A percentile compares a stretch with the other conserved stretches of the same genome.
Evolutionary conservation across 2,329 filamentous ascomycete species (phyloP).

Genomic region (Alternaria burnsii): DNA sequence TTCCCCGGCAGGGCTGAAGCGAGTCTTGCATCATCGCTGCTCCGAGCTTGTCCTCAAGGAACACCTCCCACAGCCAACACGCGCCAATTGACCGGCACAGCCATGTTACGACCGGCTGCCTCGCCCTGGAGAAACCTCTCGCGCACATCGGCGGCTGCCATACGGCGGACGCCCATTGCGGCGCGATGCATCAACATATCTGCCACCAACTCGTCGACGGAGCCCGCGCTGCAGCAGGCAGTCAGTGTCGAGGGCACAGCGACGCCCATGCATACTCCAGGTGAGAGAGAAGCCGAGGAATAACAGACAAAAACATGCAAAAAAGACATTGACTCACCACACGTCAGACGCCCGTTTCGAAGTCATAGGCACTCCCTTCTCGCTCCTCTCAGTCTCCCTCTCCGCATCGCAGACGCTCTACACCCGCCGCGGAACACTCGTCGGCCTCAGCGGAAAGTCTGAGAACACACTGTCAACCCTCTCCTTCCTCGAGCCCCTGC

Average conservation of each 20-base stretch:
- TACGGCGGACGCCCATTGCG: slow-evolving; percentile 25
- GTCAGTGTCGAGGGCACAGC: slow-evolving; percentile 31
- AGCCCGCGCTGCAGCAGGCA: slow-evolving; percentile 50
- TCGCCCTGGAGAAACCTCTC: slow-evolving; percentile 36
- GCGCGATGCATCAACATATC: slow-evolving; percentile 57
- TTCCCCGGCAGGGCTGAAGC: slow-evolving; percentile 14
- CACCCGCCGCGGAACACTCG: slow-evolving; percentile 88
- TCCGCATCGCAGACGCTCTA: slow-evolving; percentile 94
- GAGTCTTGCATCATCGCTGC: slow-evolving; percentile 24
- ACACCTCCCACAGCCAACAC: slow-evolving; percentile 10
- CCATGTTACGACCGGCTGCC: slow-evolving; percentile 44
- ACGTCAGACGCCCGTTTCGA: slow-evolving; percentile 88
- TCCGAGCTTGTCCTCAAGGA: slow-evolving; percentile 1
- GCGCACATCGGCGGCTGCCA: slow-evolving; percentile 22
- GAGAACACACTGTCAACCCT: slow-evolving; percentile 93
- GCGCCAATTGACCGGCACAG: slow-evolving; percentile 39
- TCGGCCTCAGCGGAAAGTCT: slow-evolving; percentile 86
- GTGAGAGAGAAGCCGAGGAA: slow-evolving; percentile 19
- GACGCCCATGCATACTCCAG: slow-evolving; percentile 38
- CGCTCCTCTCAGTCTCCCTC: slow-evolving; percentile 89
- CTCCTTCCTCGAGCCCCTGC: slow-evolving; percentile 83
- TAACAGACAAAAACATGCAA: background rate
- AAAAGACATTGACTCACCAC: background rate
- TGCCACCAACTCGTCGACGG: slow-evolving; percentile 53
- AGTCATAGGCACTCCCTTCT: slow-evolving; percentile 89